Conservation (phyloP, 805 yeast species). For the Candida silvicultrix region DNA sequence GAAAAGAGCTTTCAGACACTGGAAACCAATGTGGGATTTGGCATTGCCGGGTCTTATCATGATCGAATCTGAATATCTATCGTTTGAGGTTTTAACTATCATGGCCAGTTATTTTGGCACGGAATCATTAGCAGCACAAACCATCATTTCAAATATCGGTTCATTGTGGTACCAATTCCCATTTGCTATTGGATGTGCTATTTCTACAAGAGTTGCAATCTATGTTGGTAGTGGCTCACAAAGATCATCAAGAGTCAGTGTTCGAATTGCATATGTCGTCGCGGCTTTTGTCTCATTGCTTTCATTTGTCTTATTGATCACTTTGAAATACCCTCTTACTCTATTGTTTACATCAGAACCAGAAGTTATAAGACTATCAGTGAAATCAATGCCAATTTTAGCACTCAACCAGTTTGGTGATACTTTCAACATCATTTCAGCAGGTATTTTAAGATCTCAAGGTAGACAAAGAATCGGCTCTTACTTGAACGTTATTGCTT, state of each 20-base stretch:
- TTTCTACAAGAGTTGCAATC: conserved; percentile 67
- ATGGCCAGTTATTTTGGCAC: conserved; percentile 51
- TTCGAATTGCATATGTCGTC: conserved; percentile 34
- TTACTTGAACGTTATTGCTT: conserved; percentile 57
- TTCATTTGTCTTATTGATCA: conserved; percentile 40
- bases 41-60: conserved; percentile 71
- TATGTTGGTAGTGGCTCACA: conserved; percentile 55
- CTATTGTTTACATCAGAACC: conserved; percentile 55
- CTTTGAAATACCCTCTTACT: conserved; percentile 46
- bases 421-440: conserved; percentile 63
- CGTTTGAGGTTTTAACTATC: conserved; percentile 67
- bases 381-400: conserved; percentile 53
- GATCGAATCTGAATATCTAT: conserved; percentile 71
- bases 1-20: conserved; percentile 40
- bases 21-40: conserved; percentile 52
- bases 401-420: conserved; percentile 64
- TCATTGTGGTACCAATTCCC: conserved; percentile 66
- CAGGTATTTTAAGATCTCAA: conserved; percentile 70
- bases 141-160: conserved; percentile 46
- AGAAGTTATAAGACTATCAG: conserved; percentile 47
- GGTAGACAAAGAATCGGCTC: conserved; percentile 76
- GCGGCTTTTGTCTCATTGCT: conserved; percentile 45
- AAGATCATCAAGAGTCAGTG: conserved; percentile 37
- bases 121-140: conserved; percentile 43
- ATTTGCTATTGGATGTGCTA: conserved; percentile 66